A percentile compares a stretch with the other conserved stretches of the same genome.
Conservation (phyloP, 192 early-diverging fungal species). For the Kappamyces sp. region DNA sequence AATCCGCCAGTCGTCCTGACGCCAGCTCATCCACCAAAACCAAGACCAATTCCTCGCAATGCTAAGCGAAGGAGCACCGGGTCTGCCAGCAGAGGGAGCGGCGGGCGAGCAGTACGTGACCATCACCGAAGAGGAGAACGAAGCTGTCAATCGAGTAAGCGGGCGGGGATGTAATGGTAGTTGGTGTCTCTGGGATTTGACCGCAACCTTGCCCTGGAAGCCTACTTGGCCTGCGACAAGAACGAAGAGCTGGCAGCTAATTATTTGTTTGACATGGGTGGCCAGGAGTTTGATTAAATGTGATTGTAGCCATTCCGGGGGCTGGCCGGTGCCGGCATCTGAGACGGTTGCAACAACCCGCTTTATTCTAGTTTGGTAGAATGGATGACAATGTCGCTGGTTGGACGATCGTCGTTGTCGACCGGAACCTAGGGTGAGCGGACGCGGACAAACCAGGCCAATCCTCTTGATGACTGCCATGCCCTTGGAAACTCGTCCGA, state of each 20-base stretch:
- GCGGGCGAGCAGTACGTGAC: slow-evolving; percentile 58
- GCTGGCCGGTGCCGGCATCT: no score
- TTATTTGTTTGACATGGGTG: slow-evolving; percentile 73
- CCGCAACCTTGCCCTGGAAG: slow-evolving; percentile 75
- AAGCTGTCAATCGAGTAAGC: slow-evolving; percentile 77
- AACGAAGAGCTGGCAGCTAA: slow-evolving; percentile 97
- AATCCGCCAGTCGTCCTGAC: not conserved
- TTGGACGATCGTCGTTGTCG: slow-evolving; percentile 9
- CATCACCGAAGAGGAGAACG: slow-evolving; percentile 84
- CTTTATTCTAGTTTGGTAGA: no score
- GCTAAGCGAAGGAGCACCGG: slow-evolving; percentile 40
- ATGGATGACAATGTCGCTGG: slow-evolving; percentile 7
- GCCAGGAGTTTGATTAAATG: slow-evolving; percentile 1
- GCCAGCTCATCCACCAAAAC: slow-evolving; percentile 62
- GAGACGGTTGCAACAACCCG: no score
- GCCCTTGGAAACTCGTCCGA: slow-evolving; percentile 75
- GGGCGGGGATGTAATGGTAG: slow-evolving; percentile 26
- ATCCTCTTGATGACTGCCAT: slow-evolving; percentile 79
- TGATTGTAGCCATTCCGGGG: no score
- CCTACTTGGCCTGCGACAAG: slow-evolving; percentile 95
- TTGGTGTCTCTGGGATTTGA: slow-evolving; percentile 84
- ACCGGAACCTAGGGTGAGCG: not conserved
- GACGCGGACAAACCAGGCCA: slow-evolving; percentile 47
- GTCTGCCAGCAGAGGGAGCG: slow-evolving; percentile 47
- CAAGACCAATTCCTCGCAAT: slow-evolving; percentile 74